Base-by-base conservation (phyloP, 75 land plant genomes). In the Adiantum capillusveneris region DNA sequence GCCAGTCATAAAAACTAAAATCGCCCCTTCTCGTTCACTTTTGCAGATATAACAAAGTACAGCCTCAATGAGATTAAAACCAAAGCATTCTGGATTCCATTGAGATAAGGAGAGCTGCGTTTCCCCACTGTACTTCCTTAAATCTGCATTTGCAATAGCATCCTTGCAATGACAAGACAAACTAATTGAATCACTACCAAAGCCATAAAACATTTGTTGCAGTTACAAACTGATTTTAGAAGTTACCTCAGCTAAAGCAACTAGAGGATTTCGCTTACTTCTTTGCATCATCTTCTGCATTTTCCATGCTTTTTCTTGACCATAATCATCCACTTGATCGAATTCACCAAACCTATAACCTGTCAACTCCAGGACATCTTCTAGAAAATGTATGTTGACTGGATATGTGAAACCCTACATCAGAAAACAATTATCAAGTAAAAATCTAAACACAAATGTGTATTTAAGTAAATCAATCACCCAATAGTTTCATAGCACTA, bases 251-350 rank as follows among this genome's bases (percentile, higher is more conserved):
- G 75, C 84, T 41, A 71, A 54, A 41, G 84, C 67, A 65, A 74
- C 75, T 24, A 92, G 71, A 30, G 76, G 84, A 59, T 57, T 78
- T 65, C 82, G 87, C 34, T 75, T 72, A 37, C 72, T 80, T 30
- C 66, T 60, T 0, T 77, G 53, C 62, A 71, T 58, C 71, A 82
- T 93, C 59, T 72, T 84, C 64, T 84, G 85, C 82, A 78, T 91
- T 62, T 82, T 91, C 97, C 97, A 91, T 48, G 22, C 7, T 72
- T 87, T 91, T 11, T 91, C 97, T 77, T 87, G 86, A 31, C 92
- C 97, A 76, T 84, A 91, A 73, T 91, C 88, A 77, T 92, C 92
- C 65, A 84, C 74, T 76, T 92, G 97, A 65, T 92, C 86, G 31
- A 78, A 67, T 18, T 75, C 45, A 37, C 79, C 82, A 44, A 92